phyloP scores from a whole-genome alignment of 345 rosid species.

The Citrus australasica region DNA sequence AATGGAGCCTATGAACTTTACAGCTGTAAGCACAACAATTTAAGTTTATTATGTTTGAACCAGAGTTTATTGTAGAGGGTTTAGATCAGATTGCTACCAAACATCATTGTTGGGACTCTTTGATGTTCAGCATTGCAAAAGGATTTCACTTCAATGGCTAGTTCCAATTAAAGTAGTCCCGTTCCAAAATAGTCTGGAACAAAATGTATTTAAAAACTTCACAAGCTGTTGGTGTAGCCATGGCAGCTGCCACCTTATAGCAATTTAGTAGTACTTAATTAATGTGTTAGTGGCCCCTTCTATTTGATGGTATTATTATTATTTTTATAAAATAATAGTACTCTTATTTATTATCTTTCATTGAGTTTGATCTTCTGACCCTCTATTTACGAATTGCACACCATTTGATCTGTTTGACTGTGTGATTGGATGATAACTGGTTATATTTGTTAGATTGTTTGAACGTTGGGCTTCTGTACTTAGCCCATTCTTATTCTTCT shows the following conservation, averaged over 20 bases:
- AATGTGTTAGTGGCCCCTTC: neutral
- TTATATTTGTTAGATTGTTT: slow-evolving; percentile 2
- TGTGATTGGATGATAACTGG: neutral
- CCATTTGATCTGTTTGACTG: neutral
- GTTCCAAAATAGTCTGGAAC: neutral
- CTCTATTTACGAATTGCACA: neutral
- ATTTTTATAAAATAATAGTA: neutral
- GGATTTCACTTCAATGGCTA: neutral
- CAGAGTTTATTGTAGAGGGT: neutral
- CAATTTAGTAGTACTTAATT: neutral
- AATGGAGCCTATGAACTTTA: slow-evolving; percentile 97
- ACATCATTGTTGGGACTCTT: neutral
- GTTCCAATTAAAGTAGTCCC: neutral
- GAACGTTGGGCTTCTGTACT: neutral
- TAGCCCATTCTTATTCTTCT: neutral
- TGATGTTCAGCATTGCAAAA: neutral
- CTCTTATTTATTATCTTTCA: neutral
- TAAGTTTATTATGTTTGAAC: slow-evolving; percentile 5
- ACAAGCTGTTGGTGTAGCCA: neutral
- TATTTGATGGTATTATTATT: neutral
- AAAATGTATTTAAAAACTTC: neutral
- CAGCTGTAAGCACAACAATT: slow-evolving; percentile 64
- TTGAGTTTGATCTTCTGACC: neutral
- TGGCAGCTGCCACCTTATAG: neutral
- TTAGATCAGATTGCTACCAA: neutral